Evolutionary conservation across 805 yeast species (phyloP), one percentile per base, ranked within the genome.

Genomic region (Schizosaccharomyces osmophilus): DNA sequence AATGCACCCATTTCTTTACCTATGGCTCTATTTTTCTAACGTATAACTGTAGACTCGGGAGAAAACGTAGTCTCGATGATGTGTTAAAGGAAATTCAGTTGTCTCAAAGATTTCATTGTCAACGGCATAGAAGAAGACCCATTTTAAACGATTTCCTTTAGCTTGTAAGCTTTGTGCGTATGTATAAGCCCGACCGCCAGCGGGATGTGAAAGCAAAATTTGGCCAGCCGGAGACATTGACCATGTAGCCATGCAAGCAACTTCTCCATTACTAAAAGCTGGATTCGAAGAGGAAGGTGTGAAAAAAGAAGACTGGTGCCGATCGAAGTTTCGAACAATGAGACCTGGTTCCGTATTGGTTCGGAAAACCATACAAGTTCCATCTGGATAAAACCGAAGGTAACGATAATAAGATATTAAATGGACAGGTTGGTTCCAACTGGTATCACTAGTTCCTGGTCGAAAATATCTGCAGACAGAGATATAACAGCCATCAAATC

Each of bases 401-500:
- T 88, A 93, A 64, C 98, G 74, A 69, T 87, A 90, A 68, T 90
- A 90, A 0, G 96, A 86, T 51, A 90, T 85, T 69, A 87, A 81
- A 66, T 86, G 81, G 24, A 85, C 79, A 1, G 96, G 96, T 63
- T 81, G 80, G 55, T 77, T 71, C 84, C 93, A 81, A 5, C 85
- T 77, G 39, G 75, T 74, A 8, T 81, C 78, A 61, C 82, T 77
- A 2, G 85, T 83, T 45, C 97, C 97, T 67, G 85, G 87, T 62
- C 95, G 78, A 65, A 84, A 79, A 71, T 88, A 89, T 64, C 85
- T 85, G 61, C 89, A 85, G 22, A 83, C 85, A 66, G 95, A 82
- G 26, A 90, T 85, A 67, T 90, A 90, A 22, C 87, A 77, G 1
- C 98, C 98, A 61, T 81, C 75, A 69, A 80, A 86, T 67, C 90